A percentile compares a stretch with the other conserved stretches of the same genome.
Conservation (phyloP, 2,329 filamentous ascomycete genomes). For the Colletotrichum neosansevieriae region DNA sequence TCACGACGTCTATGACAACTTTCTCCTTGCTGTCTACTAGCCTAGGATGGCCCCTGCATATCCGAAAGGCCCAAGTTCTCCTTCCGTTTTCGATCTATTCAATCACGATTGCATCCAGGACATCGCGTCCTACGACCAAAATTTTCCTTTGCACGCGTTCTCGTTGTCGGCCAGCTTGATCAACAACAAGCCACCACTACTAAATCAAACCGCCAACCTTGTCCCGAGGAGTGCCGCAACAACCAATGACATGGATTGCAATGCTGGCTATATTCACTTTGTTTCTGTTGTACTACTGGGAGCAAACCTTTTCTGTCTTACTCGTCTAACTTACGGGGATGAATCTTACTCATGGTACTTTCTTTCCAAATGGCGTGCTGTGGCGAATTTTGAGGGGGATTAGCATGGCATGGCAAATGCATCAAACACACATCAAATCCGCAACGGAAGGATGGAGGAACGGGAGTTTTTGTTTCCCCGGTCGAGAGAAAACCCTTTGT, state of each 20-base stretch:
- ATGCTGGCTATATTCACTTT: conserved; percentile 7
- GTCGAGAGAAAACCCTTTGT: no score
- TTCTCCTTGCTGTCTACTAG: conserved; percentile 36
- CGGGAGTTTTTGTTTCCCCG: neutral
- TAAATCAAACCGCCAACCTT: neutral
- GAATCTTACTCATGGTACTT: conserved; percentile 4
- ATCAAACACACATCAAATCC: conserved; percentile 1
- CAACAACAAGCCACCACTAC: conserved; percentile 11
- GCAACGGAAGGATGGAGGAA: neutral
- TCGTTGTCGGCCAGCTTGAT: conserved; percentile 4
- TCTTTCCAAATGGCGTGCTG: conserved; percentile 8
- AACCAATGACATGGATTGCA: neutral
- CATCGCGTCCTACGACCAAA: conserved; percentile 33
- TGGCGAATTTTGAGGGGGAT: conserved; percentile 16
- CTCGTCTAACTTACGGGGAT: conserved; percentile 10
- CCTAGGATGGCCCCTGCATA: conserved; percentile 32
- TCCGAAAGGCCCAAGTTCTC: conserved; percentile 18
- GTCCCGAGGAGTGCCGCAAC: neutral
- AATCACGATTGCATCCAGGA: conserved; percentile 38
- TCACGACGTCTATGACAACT: conserved; percentile 41
- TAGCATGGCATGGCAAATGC: conserved; percentile 5
- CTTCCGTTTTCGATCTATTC: conserved; percentile 36
- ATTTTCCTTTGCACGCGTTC: conserved; percentile 22
- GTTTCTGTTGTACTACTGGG: conserved; percentile 12
- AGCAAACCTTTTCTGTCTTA: neutral